Conservation (phyloP, 2,329 filamentous ascomycete species). For the Coniochaeta prunicola region DNA sequence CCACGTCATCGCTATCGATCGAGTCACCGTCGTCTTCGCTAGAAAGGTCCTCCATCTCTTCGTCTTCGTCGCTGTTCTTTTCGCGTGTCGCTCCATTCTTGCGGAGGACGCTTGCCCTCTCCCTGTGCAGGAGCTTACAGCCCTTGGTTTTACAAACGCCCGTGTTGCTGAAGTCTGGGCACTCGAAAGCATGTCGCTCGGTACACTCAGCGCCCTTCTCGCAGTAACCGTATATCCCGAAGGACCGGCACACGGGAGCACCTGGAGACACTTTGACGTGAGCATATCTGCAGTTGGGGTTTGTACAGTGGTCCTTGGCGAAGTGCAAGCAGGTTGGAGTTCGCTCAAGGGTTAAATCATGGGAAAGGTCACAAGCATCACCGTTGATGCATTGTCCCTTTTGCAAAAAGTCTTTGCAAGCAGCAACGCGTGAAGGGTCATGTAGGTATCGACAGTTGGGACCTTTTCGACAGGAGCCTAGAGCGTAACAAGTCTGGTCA, state of each 20-base stretch:
- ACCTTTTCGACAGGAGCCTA: slow-evolving; percentile 82
- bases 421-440: slow-evolving; percentile 77
- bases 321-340: slow-evolving; percentile 87
- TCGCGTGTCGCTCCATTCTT: slow-evolving; percentile 47
- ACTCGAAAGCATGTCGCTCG: slow-evolving; percentile 84
- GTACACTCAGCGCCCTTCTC: slow-evolving; percentile 70
- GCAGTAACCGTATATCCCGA: slow-evolving; percentile 85
- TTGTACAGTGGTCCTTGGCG: slow-evolving; percentile 82
- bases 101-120: slow-evolving; percentile 74
- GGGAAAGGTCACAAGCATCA: slow-evolving; percentile 81
- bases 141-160: slow-evolving; percentile 74
- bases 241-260: slow-evolving; percentile 75
- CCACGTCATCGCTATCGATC: slow-evolving; percentile 69
- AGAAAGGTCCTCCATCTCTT: slow-evolving; percentile 61
- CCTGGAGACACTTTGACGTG: slow-evolving; percentile 72
- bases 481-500: slow-evolving; percentile 27
- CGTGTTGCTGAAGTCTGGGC: slow-evolving; percentile 89
- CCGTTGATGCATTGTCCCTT: slow-evolving; percentile 72
- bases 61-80: slow-evolving; percentile 33
- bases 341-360: slow-evolving; percentile 75
- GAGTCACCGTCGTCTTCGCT: slow-evolving; percentile 53
- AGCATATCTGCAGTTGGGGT: slow-evolving; percentile 76
- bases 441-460: slow-evolving; percentile 74
- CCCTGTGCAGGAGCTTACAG: slow-evolving; percentile 81
- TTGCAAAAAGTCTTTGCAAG: slow-evolving; percentile 81